Base-by-base conservation (phyloP, 2,329 filamentous ascomycete genomes). In the Fusarium zealandicum region DNA sequence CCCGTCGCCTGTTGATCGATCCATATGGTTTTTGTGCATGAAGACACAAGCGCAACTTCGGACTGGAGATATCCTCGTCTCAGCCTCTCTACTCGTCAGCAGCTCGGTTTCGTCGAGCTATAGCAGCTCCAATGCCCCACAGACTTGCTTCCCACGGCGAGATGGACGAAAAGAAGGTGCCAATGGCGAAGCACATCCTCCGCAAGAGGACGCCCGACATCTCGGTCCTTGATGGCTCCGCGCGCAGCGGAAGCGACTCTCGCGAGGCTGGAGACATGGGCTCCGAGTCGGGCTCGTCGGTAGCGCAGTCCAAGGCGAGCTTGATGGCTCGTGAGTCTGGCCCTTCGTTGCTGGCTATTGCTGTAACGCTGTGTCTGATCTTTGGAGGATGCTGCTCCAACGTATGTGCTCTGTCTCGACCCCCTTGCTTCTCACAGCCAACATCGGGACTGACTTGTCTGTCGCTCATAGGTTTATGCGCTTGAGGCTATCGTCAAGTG, bases 381-480 rank as follows among this genome's bases (percentile, higher is more conserved):
- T 97, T 99, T 73, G 95, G 95, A 44, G 95, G 95, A 25, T 96
- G 92, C 72, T 96, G 93, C 76, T 92, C 91, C 30, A 96, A 96
- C 81, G 93, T 93, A 78, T 75, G 86, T 48, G 10, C 12, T 18
- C 37, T 33, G 30, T 28, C 17, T 42, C 45, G 22, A 18, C 16
- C 18, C n/a, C 33, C n/a, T 41, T 45, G 28, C 18, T 36, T 38
- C 38, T 25, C 18, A 31, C 14, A 36, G 42, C 51, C 14, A 35
- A 47, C 51, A 28, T 22, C 41, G 28, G 14, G 25, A 51, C 45
- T 65, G 49, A 54, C 52, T 49, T 48, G 17, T 32, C 69, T 61
- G 66, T 65, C 59, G 65, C 17, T 38, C 70, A 66, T 72, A 96
- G 88, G 92, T 97, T n/a, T 98, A 96, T 76, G 92, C 93, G 33